These are phyloP conservation scores for Blastobotrys raffinosifermentans DNA, from an alignment of 1,139 yeast genomes.

Conservation along the genomic window DNA sequence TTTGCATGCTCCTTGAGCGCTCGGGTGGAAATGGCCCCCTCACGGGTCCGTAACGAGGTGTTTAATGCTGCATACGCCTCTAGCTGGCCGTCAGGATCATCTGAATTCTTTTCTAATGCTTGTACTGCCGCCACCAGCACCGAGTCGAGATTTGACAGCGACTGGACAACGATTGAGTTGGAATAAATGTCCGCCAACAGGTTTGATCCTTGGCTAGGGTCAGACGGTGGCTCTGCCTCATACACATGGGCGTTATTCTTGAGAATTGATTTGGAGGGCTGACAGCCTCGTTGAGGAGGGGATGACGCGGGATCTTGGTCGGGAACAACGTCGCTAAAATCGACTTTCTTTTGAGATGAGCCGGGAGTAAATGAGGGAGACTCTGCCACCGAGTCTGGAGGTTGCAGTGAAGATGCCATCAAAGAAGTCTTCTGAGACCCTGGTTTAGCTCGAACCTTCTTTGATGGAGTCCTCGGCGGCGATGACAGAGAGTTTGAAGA, in stretches of 20 bases:
- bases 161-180: constrained; percentile 15
- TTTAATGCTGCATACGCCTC: constrained; percentile 21
- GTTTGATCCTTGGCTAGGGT: constrained; percentile 6
- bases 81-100: constrained; percentile 12
- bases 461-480: too few species aligned
- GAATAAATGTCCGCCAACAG: constrained; percentile 19
- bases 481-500: too few species aligned
- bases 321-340: constrained; percentile 2
- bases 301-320: constrained; percentile 7
- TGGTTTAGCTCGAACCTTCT: too few species aligned
- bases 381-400: too few species aligned
- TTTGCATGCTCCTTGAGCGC: constrained; percentile 15
- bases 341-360: background rate
- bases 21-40: constrained; percentile 17
- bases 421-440: too few species aligned
- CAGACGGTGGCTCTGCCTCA: constrained; percentile 2
- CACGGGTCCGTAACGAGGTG: constrained; percentile 15
- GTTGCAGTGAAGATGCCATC: too few species aligned
- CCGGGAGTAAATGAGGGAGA: too few species aligned
- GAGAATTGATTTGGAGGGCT: constrained; percentile 12
- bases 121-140: constrained; percentile 19
- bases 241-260: constrained; percentile 6
- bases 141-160: constrained; percentile 14
- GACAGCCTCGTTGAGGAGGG: constrained; percentile 10
- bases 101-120: constrained; percentile 13